Evolutionary conservation across 192 early-diverging fungal genomes (phyloP).

Genomic region (Coemansia sp.): DNA sequence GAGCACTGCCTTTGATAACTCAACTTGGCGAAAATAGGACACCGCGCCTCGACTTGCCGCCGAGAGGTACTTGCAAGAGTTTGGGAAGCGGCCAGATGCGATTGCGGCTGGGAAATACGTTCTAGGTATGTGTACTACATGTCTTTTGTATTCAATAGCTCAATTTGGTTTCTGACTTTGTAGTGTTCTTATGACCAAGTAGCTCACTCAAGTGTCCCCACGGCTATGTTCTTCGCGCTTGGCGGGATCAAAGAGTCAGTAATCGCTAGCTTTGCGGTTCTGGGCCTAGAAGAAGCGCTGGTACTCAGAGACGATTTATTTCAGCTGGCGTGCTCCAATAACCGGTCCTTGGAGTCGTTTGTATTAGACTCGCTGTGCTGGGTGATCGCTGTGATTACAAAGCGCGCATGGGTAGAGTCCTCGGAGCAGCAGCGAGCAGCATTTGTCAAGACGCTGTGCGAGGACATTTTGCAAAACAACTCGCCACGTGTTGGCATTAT

Average conservation of each 20-base stretch:
- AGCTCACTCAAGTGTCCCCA: constrained; percentile 40
- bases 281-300: constrained; percentile 17
- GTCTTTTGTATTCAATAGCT: neutral
- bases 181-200: neutral
- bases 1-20: neutral
- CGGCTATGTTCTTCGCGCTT: constrained; percentile 51
- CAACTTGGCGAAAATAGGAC: constrained; percentile 14
- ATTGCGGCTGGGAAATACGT: constrained; percentile 40
- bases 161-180: neutral
- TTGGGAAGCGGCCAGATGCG: constrained; percentile 51
- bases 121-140: constrained; percentile 19
- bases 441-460: constrained; percentile 37
- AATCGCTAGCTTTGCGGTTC: constrained; percentile 27
- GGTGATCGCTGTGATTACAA: constrained; percentile 49
- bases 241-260: constrained; percentile 50
- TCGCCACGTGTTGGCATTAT: constrained; percentile 42
- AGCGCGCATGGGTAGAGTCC: constrained; percentile 44
- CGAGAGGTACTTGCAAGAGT: constrained; percentile 30
- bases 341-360: constrained; percentile 40
- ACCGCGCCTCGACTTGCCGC: constrained; percentile 38
- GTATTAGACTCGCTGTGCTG: constrained; percentile 49
- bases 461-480: constrained; percentile 33
- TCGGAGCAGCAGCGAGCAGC: constrained; percentile 20
- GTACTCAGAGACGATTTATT: constrained; percentile 41
- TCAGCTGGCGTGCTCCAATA: constrained; percentile 28